A percentile compares a stretch with the other conserved stretches of the same genome.
phyloP scores from a whole-genome alignment of 768 basidiomycete species.

The Punctularia strigosozonata region DNA sequence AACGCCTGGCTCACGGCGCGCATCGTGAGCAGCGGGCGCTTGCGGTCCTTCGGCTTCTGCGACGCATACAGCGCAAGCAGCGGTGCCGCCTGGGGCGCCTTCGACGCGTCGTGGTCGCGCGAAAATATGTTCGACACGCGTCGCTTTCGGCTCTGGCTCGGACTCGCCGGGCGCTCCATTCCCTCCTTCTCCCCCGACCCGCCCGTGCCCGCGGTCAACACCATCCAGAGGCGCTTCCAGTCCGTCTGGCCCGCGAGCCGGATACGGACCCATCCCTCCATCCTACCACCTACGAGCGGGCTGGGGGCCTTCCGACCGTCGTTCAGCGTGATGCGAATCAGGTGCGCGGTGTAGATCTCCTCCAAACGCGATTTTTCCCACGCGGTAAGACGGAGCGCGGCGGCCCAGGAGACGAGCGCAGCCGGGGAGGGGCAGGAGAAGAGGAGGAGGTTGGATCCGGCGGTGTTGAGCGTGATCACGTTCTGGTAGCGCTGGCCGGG shows the following conservation, averaged over 20 bases:
- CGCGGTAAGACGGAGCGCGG: constrained; percentile 76
- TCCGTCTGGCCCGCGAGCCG: constrained; percentile 95
- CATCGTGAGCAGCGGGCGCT: constrained; percentile 60
- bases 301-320: constrained; percentile 43
- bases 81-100: constrained; percentile 17
- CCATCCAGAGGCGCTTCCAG: constrained; percentile 89
- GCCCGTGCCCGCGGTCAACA: constrained; percentile 39
- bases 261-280: constrained; percentile 88
- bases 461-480: constrained; percentile 87
- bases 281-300: constrained; percentile 54
- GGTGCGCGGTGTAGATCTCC: constrained; percentile 95
- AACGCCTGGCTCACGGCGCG: constrained; percentile 72
- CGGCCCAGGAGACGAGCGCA: constrained; percentile 79
- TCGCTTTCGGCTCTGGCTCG: constrained; percentile 21
- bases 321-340: constrained; percentile 68
- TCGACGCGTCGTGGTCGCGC: constrained; percentile 27
- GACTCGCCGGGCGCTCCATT: not conserved
- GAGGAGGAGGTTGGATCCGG: constrained; percentile 79
- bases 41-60: constrained; percentile 64
- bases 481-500: constrained; percentile 55
- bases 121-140: constrained; percentile 65
- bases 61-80: constrained; percentile 48
- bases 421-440: constrained; percentile 74
- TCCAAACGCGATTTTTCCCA: constrained; percentile 95
- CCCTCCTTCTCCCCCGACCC: constrained; percentile 10